Evolutionary conservation across 768 basidiomycete species (phyloP).

Genomic region (Boletus pseudopeckii): DNA sequence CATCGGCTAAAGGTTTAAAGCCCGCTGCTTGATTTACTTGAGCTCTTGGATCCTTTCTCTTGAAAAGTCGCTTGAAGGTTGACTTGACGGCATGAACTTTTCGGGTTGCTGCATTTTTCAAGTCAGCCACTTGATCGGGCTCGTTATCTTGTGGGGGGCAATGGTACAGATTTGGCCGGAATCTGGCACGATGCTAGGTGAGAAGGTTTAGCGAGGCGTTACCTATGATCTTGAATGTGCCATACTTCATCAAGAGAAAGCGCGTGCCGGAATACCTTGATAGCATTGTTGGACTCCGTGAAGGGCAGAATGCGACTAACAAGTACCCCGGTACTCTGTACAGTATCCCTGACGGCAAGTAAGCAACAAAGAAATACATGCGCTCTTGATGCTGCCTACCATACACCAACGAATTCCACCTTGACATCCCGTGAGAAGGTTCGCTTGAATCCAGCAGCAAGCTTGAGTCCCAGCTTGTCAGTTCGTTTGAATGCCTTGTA

Average conservation of each 20-base stretch:
- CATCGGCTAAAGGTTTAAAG: neutral
- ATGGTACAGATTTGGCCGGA: constrained; percentile 62
- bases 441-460: constrained; percentile 66
- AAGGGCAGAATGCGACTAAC: constrained; percentile 62
- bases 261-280: constrained; percentile 75
- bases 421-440: constrained; percentile 66
- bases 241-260: constrained; percentile 72
- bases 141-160: constrained; percentile 29
- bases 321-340: constrained; percentile 71
- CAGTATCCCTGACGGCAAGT: constrained; percentile 60
- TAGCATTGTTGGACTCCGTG: constrained; percentile 54
- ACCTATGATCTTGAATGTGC: neutral
- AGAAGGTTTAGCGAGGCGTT: constrained; percentile 8
- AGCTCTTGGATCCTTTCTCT: neutral
- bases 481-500: constrained; percentile 65
- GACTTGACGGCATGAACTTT: neutral
- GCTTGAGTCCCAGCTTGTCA: constrained; percentile 40
- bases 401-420: constrained; percentile 79
- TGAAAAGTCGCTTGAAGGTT: neutral
- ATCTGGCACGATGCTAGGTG: constrained; percentile 60
- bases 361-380: neutral
- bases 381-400: constrained; percentile 39
- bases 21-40: neutral
- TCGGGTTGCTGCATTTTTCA: neutral
- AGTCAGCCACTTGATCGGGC: constrained; percentile 17